Percentiles rank a stretch among this genome's conserved stretches.
phyloP scores from a whole-genome alignment of 371 early-diverging fungal genomes.

The Syncephalastrum monosporum region DNA sequence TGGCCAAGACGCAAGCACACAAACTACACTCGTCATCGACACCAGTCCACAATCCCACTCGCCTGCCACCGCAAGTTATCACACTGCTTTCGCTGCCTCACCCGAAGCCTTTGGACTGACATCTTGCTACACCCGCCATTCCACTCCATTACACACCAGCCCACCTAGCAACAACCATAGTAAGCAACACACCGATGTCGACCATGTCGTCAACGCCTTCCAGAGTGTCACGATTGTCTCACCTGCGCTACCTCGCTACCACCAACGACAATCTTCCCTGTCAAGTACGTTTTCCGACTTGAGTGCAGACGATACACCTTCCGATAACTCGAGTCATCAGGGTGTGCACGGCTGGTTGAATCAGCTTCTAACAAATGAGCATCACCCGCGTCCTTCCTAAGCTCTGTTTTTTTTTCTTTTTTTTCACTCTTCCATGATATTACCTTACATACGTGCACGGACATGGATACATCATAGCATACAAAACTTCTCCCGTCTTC shows the following conservation, averaged over 20 bases:
- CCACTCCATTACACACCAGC: neutral
- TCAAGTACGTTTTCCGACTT: no score
- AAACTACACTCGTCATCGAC: slow-evolving; percentile 6
- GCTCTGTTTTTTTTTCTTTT: no score
- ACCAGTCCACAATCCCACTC: neutral
- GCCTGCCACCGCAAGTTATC: slow-evolving; percentile 1
- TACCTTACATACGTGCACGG: no score
- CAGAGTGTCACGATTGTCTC: slow-evolving; percentile 13
- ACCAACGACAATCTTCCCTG: no score
- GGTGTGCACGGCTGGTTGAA: no score
- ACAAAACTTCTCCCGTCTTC: no score
- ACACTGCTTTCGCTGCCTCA: slow-evolving; percentile 17
- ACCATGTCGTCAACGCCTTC: slow-evolving; percentile 14
- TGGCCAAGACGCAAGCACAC: slow-evolving; percentile 13
- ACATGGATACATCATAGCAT: no score
- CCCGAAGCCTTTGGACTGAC: slow-evolving; percentile 21
- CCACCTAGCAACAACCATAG: neutral
- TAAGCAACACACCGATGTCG: neutral
- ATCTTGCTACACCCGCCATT: neutral
- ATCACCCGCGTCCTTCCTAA: no score
- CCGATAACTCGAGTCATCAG: no score
- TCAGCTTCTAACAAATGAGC: no score
- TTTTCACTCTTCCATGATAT: no score
- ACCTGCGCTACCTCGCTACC: neutral
- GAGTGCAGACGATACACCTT: no score